Conservation (phyloP, 2,329 filamentous ascomycete species). For the Scedosporium minutisporum region DNA sequence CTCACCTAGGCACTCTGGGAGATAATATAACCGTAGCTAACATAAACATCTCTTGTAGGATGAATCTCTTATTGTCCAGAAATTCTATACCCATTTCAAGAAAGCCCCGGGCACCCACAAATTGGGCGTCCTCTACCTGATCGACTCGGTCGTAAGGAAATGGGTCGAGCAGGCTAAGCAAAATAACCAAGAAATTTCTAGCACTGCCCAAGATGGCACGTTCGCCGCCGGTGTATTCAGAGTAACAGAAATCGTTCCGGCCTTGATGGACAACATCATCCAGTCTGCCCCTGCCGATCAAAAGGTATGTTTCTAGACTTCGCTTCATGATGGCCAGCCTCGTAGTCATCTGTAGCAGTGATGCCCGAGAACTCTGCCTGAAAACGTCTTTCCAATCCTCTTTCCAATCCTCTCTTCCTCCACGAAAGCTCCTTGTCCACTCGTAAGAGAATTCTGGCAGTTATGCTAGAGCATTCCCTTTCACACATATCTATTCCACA, state of each 20-base stretch:
- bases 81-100: constrained; percentile 95
- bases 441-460: background rate
- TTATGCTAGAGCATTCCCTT: background rate
- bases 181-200: constrained; percentile 71
- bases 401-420: background rate
- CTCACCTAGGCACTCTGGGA: background rate
- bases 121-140: constrained; percentile 96
- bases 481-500: background rate
- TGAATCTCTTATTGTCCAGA: constrained; percentile 89
- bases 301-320: constrained; percentile 63
- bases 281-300: constrained; percentile 82
- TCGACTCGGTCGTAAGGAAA: constrained; percentile 98
- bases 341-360: constrained; percentile 3
- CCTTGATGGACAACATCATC: constrained; percentile 92
- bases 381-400: background rate
- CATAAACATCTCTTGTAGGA: constrained; percentile 46
- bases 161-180: constrained; percentile 95
- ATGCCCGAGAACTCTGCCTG: background rate
- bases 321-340: background rate
- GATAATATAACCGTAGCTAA: background rate
- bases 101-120: constrained; percentile 93
- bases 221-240: constrained; percentile 91
- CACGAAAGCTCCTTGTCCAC: background rate
- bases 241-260: constrained; percentile 89
- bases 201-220: constrained; percentile 77